Percentiles rank a stretch among this genome's conserved stretches.
phyloP scores from a whole-genome alignment of 2,329 filamentous ascomycete species.

The Nothomitra cinnamomea region DNA sequence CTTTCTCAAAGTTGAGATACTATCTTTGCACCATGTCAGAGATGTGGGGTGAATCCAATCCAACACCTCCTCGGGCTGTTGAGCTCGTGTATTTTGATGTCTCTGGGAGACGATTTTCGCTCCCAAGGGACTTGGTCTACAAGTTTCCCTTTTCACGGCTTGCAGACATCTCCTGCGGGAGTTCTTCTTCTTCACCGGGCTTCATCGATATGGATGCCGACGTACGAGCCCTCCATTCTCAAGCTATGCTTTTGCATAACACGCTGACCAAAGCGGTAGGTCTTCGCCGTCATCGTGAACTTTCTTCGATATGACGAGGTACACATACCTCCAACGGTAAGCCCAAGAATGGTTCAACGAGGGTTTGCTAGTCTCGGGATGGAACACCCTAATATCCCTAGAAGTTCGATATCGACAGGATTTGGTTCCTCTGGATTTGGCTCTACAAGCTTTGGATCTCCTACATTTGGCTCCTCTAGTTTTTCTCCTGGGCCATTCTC shows the following conservation, averaged over 20 bases:
- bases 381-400: not conserved
- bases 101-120: not conserved
- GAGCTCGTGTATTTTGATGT: constrained; percentile 1
- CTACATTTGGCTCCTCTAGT: not conserved
- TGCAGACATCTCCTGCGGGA: not conserved
- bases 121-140: not conserved
- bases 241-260: no score
- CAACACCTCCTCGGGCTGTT: not conserved
- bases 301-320: not conserved
- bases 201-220: constrained; percentile 3
- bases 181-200: not conserved
- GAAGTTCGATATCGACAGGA: not conserved
- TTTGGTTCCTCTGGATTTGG: not conserved
- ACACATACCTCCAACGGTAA: constrained; percentile 1
- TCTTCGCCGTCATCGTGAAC: constrained; percentile 1
- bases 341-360: not conserved
- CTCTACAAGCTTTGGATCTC: not conserved
- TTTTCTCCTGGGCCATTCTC: not conserved
- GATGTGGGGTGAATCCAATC: not conserved
- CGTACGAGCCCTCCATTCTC: not conserved
- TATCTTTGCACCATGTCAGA: not conserved
- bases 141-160: not conserved
- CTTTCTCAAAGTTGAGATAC: no score
- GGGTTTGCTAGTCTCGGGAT: not conserved
- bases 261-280: not conserved